phyloP scores from a whole-genome alignment of 305 asterid genomes.

The Fraxinus albicans region DNA sequence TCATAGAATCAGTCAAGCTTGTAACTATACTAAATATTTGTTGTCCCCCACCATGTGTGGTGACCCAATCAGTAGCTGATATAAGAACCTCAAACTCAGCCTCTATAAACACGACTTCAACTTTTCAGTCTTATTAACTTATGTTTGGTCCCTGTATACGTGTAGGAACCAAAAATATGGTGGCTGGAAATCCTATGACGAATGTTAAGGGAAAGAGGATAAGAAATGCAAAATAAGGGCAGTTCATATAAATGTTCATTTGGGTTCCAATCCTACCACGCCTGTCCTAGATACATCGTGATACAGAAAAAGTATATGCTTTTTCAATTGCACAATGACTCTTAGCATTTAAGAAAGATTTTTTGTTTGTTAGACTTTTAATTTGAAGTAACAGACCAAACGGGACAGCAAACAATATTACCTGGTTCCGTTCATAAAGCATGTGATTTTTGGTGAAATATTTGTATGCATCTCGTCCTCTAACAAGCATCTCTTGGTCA shows the following conservation, averaged over 20 bases:
- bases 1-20: not conserved
- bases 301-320: not conserved
- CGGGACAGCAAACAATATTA: constrained; percentile 25
- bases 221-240: not conserved
- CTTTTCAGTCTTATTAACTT: not conserved
- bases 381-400: not conserved
- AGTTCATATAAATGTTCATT: constrained; percentile 7
- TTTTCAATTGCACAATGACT: not conserved
- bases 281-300: not conserved
- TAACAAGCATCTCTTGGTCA: constrained; percentile 87
- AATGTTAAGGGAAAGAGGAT: constrained; percentile 1
- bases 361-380: not conserved
- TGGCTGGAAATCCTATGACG: not conserved
- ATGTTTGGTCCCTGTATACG: not conserved
- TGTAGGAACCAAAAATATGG: not conserved
- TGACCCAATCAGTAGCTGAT: not conserved
- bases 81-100: not conserved
- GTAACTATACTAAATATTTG: not conserved
- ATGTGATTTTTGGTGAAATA: constrained; percentile 92
- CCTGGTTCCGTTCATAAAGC: constrained; percentile 98
- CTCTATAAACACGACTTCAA: not conserved
- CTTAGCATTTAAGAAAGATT: not conserved
- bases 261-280: not conserved
- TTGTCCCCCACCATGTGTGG: not conserved
- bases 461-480: constrained; percentile 86